Conservation (phyloP, 768 basidiomycete genomes). For the Rubroboletus satanas region DNA sequence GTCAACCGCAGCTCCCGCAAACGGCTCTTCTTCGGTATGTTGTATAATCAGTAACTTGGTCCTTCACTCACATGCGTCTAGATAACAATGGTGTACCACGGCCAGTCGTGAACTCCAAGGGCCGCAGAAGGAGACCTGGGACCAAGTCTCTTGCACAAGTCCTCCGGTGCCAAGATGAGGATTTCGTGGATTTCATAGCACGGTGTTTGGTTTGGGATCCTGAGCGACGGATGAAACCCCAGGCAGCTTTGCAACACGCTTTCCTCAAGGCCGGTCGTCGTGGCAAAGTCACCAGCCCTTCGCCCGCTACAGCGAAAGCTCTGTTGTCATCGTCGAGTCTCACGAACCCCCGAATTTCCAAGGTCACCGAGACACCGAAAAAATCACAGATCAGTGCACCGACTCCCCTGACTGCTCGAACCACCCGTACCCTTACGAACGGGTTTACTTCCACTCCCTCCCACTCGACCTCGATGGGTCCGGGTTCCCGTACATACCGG, state of each 20-base stretch:
- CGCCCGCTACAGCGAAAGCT: conserved; percentile 47
- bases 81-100: conserved; percentile 92
- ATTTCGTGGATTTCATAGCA: conserved; percentile 93
- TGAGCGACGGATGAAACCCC: conserved; percentile 90
- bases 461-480: conserved; percentile 54
- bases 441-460: conserved; percentile 57
- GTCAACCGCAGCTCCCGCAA: conserved; percentile 91
- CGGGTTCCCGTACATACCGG: conserved; percentile 63
- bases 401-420: conserved; percentile 79
- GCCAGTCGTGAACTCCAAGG: conserved; percentile 94
- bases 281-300: conserved; percentile 42
- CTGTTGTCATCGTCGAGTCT: conserved; percentile 57
- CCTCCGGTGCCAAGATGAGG: conserved; percentile 87
- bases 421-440: conserved; percentile 49
- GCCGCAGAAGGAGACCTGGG: conserved; percentile 85
- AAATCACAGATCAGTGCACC: conserved; percentile 88
- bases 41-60: neutral
- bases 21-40: conserved; percentile 91
- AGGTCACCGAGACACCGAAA: conserved; percentile 73
- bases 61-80: conserved; percentile 32
- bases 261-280: conserved; percentile 73
- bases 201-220: conserved; percentile 99
- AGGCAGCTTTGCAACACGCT: conserved; percentile 86
- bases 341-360: conserved; percentile 44
- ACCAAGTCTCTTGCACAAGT: conserved; percentile 88